Percentiles rank a stretch among this genome's conserved stretches.
Evolutionary conservation across 1,284 basidiomycete species (phyloP).

Genomic region (Melampsora medusae): DNA sequence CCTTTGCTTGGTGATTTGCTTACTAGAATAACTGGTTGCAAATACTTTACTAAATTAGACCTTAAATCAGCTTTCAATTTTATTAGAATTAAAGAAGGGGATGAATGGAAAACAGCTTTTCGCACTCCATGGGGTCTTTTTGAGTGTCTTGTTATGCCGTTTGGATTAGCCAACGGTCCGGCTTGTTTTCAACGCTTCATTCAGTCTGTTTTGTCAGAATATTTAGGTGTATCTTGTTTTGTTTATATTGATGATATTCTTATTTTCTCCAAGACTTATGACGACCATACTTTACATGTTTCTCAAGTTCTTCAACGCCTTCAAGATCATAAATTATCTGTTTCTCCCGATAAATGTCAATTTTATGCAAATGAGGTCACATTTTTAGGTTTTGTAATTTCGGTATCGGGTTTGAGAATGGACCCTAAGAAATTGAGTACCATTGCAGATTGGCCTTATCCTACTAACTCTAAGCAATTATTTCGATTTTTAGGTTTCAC

Average conservation of each 20-base stretch:
- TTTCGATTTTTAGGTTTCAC: background rate
- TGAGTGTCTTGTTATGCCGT: constrained; percentile 8
- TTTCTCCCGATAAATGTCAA: constrained; percentile 18
- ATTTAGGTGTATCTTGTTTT: constrained; percentile 18
- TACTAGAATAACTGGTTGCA: background rate
- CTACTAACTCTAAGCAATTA: background rate
- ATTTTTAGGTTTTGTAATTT: constrained; percentile 14
- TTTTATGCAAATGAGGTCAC: constrained; percentile 7
- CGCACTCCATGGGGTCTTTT: constrained; percentile 12
- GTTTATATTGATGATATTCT: constrained; percentile 42
- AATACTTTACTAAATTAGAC: constrained; percentile 50
- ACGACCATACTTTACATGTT: background rate
- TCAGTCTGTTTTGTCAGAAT: too few species aligned
- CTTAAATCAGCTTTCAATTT: constrained; percentile 52
- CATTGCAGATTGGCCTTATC: constrained; percentile 14
- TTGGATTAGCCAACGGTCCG: background rate
- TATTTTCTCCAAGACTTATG: constrained; percentile 23
- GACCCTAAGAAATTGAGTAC: constrained; percentile 13
- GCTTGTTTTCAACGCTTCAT: too few species aligned
- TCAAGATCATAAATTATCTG: background rate
- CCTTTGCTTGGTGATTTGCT: constrained; percentile 10
- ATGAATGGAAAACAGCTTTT: constrained; percentile 24
- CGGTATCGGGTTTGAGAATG: background rate
- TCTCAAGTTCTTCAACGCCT: background rate
- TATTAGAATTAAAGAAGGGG: constrained; percentile 40